phyloP scores from a whole-genome alignment of 768 basidiomycete species.

The Rhodotorula graminis region DNA sequence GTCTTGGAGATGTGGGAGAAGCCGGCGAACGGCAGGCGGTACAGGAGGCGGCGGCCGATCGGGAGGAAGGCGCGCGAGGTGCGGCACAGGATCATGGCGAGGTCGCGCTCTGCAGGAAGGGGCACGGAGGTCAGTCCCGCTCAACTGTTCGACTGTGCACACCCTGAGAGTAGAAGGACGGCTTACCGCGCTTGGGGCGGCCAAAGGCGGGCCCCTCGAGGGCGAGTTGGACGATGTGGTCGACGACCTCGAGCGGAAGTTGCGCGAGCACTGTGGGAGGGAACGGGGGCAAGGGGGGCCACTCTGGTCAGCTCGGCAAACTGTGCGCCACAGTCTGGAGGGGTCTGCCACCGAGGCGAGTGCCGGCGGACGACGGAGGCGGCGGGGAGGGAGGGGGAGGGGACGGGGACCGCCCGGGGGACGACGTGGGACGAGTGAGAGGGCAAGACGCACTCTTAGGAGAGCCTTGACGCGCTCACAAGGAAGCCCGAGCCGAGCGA shows the following conservation, averaged over 20 bases:
- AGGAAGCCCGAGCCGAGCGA: not conserved
- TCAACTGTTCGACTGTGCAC: too few species aligned
- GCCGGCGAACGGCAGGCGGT: not conserved
- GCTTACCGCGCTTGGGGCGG: too few species aligned
- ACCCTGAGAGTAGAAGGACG: too few species aligned
- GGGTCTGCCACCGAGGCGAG: too few species aligned
- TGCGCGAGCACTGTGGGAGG: not conserved
- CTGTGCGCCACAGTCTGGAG: too few species aligned
- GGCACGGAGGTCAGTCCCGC: too few species aligned
- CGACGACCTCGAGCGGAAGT: not conserved
- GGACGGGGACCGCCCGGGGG: too few species aligned
- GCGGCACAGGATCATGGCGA: not conserved
- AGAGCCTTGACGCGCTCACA: accelerated
- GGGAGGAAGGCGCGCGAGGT: not conserved
- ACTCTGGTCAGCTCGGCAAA: not conserved
- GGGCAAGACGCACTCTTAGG: not conserved
- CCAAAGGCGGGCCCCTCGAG: too few species aligned
- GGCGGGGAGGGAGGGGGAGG: not conserved
- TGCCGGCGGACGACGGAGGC: too few species aligned
- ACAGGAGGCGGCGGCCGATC: not conserved
- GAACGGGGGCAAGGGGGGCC: not conserved
- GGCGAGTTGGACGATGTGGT: not conserved
- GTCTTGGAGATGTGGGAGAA: not conserved
- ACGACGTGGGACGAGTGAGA: too few species aligned
- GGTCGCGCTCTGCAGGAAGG: not conserved